phyloP scores from a whole-genome alignment of 164 flowering plant genomes.

The Amborella trichopoda region DNA sequence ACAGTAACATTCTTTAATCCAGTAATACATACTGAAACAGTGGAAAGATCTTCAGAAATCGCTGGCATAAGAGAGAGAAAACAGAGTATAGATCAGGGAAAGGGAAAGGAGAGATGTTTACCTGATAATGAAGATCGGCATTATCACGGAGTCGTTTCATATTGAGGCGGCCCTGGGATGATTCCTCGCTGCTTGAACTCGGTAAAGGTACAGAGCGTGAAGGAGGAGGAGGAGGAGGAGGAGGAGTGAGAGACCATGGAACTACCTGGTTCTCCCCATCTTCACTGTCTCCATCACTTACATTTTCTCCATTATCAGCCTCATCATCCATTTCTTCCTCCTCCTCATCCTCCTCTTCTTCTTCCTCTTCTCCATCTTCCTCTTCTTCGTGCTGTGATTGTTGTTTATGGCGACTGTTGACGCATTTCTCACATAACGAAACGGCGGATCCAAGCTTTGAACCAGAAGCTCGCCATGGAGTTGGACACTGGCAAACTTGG shows the following conservation, averaged over 20 bases:
- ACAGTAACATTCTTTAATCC: not conserved
- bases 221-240: no score
- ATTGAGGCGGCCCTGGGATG: constrained; percentile 6
- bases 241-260: constrained; percentile 24
- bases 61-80: not conserved
- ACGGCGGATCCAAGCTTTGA: constrained; percentile 31
- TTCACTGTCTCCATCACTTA: constrained; percentile 8
- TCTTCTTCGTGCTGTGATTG: not conserved
- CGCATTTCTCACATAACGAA: constrained; percentile 37
- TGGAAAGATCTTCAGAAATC: not conserved
- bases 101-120: constrained; percentile 1
- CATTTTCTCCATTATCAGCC: constrained; percentile 10
- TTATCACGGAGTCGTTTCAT: constrained; percentile 27
- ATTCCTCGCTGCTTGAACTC: constrained; percentile 17
- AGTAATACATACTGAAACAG: not conserved
- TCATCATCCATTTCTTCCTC: constrained; percentile 1
- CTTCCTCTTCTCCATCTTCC: constrained; percentile 2
- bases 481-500: constrained; percentile 43
- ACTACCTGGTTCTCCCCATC: constrained; percentile 32
- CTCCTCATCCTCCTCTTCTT: constrained; percentile 4
- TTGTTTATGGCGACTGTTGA: constrained; percentile 1
- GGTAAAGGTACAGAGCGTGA: constrained; percentile 8
- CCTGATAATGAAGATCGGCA: constrained; percentile 22
- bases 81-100: not conserved
- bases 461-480: constrained; percentile 70